phyloP scores from a whole-genome alignment of 2,329 filamentous ascomycete species.

The Aspergillaceae sp. region DNA sequence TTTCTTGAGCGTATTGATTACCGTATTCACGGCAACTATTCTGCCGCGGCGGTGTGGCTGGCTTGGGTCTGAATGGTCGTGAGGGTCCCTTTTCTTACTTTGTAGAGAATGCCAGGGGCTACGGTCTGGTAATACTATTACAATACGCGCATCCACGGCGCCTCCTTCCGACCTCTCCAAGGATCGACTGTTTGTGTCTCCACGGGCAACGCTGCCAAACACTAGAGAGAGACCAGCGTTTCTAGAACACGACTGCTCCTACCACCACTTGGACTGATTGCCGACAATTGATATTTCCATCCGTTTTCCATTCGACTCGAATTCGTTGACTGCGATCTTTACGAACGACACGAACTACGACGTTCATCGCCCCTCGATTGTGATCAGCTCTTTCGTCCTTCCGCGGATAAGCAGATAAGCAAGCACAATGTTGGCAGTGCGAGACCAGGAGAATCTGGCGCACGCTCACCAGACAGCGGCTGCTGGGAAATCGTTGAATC shows the following conservation, averaged over 20 bases:
- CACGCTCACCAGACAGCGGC: slow-evolving; percentile 64
- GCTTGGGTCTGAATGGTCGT: slow-evolving; percentile 7
- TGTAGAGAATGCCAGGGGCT: neutral
- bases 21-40: neutral
- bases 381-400: no score
- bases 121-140: neutral
- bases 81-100: slow-evolving; percentile 23
- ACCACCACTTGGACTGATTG: no score
- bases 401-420: neutral
- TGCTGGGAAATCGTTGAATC: slow-evolving; percentile 63
- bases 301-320: neutral
- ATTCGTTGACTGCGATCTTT: no score
- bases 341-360: no score
- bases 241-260: neutral
- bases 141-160: slow-evolving; percentile 4
- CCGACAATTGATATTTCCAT: neutral
- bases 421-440: slow-evolving; percentile 61
- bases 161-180: neutral
- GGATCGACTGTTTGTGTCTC: neutral
- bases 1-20: neutral
- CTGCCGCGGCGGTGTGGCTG: slow-evolving; percentile 1
- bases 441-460: slow-evolving; percentile 82
- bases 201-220: neutral
- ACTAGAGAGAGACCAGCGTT: neutral
- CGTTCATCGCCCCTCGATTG: no score